Base-by-base conservation (phyloP, 1,284 basidiomycete species). In the Cryptococcus sp. region DNA sequence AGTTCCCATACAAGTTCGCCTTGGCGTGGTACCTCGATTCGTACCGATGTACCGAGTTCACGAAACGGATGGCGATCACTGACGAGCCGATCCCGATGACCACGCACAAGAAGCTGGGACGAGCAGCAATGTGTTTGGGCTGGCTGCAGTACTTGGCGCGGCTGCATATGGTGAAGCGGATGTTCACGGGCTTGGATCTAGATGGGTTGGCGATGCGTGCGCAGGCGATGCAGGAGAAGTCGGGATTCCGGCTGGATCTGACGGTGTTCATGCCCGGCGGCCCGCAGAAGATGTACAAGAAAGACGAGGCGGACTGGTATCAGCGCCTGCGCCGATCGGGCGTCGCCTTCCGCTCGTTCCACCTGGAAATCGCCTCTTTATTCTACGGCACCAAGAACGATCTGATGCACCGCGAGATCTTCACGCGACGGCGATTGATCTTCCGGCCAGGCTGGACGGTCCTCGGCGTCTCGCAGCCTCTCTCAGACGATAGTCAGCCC, bases 401-500 rank as follows among this genome's bases (percentile, higher is more conserved):
- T 43, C 30, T 47, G 5, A 51, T 55, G 13, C 11, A 52, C 19
- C 19, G 22, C 6, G 48, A 57, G 5, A 27, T 40, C 3, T 61
- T 64, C 54, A 54, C 20, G 15, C 17, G 60, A 20, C 50, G 63
- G 19, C 27, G 63, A 20, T 20, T 64, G 13, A 58, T 64, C 27
- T 61, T 64, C 23, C 52, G 63, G 19, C 63, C 63, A 1, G 63
- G 63, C 15, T 64, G 57, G 55, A 59, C 54, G 5, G 39, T 62
- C 22, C 22, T 43, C 5, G 57, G 57, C 16, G 56, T 64, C 27
- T 52, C 57, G 30, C 11, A 15, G 1, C 39, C 41, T 5, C 50
- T 55, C 10, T 48, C 47, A 13, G 11, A 11, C 15, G 20, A 54
- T 23, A 35, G 5, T 35, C 35, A 54, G 45, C 43, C 47, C 4